These are phyloP conservation scores for Rosa multiflora DNA, from an alignment of 306 rosid genomes.

Conservation along the genomic window DNA sequence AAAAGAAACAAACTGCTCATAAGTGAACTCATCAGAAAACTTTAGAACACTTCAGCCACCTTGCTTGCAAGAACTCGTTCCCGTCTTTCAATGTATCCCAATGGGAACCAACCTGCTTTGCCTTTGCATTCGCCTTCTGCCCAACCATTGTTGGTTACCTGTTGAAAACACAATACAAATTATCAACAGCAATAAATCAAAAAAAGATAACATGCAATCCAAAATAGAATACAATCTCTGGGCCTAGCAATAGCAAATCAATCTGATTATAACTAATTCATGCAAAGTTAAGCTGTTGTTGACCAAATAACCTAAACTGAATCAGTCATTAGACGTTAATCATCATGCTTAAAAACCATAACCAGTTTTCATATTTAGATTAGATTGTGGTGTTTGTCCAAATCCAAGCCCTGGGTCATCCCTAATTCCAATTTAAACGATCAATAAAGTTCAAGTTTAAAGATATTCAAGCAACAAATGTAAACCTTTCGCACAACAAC, in stretches of 20 bases:
- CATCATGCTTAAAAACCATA: neutral
- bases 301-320: neutral
- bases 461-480: constrained; percentile 20
- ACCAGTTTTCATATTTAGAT: neutral
- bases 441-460: constrained; percentile 1
- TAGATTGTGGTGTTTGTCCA: neutral
- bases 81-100: constrained; percentile 84
- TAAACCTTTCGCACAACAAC: constrained; percentile 86
- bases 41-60: constrained; percentile 88
- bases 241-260: constrained; percentile 3
- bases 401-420: neutral
- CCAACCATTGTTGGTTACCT: constrained; percentile 95
- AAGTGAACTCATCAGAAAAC: constrained; percentile 30
- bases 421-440: neutral
- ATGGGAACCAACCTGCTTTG: constrained; percentile 96
- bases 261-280: neutral
- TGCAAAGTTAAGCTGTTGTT: neutral
- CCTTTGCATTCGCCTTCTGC: constrained; percentile 99
- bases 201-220: neutral
- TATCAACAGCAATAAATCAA: neutral
- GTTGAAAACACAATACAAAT: constrained; percentile 21
- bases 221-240: neutral
- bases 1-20: constrained; percentile 37
- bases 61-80: constrained; percentile 93
- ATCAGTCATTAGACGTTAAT: neutral